Conservation (phyloP, 2,329 filamentous ascomycete species). For the Penicillium sp. region DNA sequence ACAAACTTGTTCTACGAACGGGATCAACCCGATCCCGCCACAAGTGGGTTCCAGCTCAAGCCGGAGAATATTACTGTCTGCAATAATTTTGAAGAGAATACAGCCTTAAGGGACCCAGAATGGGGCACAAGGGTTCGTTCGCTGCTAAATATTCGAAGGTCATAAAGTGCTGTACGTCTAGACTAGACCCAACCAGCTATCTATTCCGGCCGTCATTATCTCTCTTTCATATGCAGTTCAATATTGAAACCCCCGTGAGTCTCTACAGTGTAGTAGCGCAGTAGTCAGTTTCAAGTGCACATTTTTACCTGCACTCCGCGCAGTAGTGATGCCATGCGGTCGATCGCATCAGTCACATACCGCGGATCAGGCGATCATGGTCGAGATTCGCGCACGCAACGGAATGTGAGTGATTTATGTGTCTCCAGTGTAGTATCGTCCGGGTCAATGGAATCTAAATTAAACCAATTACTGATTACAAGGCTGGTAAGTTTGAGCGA, state of each 20-base stretch:
- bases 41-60: background rate
- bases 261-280: background rate
- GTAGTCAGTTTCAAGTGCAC: background rate
- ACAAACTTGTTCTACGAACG: background rate
- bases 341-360: background rate
- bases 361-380: background rate
- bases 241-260: background rate
- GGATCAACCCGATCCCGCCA: background rate
- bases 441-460: background rate
- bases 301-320: background rate
- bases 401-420: background rate
- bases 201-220: background rate
- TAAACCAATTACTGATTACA: background rate
- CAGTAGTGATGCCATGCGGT: background rate
- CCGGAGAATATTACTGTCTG: background rate
- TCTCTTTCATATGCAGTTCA: background rate
- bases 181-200: background rate
- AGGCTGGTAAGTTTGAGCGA: background rate
- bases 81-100: background rate
- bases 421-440: background rate
- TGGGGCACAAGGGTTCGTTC: background rate
- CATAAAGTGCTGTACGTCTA: background rate
- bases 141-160: too few relatives aligned
- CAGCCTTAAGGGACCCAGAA: background rate
- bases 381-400: background rate